Conservation (phyloP, 805 yeast genomes). For the Pichia manshurica region DNA sequence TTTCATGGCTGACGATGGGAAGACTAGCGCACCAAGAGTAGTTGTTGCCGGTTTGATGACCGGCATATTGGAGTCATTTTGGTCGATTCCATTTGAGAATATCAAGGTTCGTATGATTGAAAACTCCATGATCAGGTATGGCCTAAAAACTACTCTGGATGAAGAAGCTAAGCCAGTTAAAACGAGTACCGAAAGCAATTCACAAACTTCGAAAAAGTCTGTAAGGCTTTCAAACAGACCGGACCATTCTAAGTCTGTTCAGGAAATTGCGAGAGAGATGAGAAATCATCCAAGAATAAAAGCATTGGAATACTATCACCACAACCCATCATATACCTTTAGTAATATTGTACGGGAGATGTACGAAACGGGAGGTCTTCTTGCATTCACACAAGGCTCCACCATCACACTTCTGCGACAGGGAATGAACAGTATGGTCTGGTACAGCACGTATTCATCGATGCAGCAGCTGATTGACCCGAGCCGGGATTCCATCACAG, state of each 20-base stretch:
- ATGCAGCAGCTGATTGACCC: constrained; percentile 67
- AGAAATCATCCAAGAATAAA: constrained; percentile 11
- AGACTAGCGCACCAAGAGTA: constrained; percentile 70
- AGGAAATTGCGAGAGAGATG: not conserved
- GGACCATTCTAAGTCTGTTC: not conserved
- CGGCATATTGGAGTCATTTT: constrained; percentile 73
- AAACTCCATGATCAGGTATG: constrained; percentile 40
- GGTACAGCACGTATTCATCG: constrained; percentile 78
- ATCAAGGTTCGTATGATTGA: constrained; percentile 78
- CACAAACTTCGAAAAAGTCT: constrained; percentile 8
- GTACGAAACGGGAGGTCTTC: constrained; percentile 61
- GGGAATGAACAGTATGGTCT: constrained; percentile 67
- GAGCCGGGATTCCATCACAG: constrained; percentile 39
- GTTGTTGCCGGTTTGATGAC: constrained; percentile 81
- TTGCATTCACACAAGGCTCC: constrained; percentile 80
- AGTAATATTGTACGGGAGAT: constrained; percentile 56
- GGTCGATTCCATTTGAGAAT: constrained; percentile 88
- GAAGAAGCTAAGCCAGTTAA: constrained; percentile 7
- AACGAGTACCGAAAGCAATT: constrained; percentile 13
- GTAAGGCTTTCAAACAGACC: constrained; percentile 12
- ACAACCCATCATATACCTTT: constrained; percentile 50
- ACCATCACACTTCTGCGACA: constrained; percentile 80
- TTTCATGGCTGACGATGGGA: constrained; percentile 58
- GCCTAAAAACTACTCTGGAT: constrained; percentile 20
- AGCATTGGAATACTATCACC: constrained; percentile 35